These are phyloP conservation scores for Protomyces lactucae-debilis DNA, from an alignment of 1,139 yeast species.

Conservation along the genomic window DNA sequence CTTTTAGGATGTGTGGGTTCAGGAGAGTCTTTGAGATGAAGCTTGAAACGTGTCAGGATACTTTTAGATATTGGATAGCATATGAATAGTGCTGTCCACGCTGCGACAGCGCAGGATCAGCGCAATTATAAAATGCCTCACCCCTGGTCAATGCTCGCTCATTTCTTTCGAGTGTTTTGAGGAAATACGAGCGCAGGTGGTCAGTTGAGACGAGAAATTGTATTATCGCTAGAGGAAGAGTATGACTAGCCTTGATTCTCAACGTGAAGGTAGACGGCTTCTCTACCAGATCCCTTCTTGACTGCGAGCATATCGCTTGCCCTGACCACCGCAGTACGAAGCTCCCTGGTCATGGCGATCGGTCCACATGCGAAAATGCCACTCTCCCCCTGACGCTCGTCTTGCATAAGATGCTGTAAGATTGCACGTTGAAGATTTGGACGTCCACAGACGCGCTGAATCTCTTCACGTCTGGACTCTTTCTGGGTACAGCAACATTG, in stretches of 20 bases:
- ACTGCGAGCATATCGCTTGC: constrained; percentile 33
- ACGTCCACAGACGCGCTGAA: constrained; percentile 2
- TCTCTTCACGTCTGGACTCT: not conserved
- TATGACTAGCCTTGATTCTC: constrained; percentile 15
- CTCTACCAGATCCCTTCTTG: constrained; percentile 33
- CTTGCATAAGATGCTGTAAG: not conserved
- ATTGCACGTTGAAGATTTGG: constrained; percentile 17
- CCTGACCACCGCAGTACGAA: constrained; percentile 29
- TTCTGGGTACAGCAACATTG: not conserved
- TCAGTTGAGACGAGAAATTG: too few relatives aligned
- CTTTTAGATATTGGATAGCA: too few relatives aligned
- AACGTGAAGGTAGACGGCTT: constrained; percentile 33
- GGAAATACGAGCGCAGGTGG: too few relatives aligned
- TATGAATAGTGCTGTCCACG: too few relatives aligned
- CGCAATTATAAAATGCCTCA: too few relatives aligned
- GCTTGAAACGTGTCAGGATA: too few relatives aligned
- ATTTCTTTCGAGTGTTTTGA: too few relatives aligned
- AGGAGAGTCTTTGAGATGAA: too few relatives aligned
- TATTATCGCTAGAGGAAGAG: not conserved
- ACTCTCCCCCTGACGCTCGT: constrained; percentile 31
- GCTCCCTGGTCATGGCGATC: constrained; percentile 11
- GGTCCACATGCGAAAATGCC: constrained; percentile 34
- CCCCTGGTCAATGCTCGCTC: too few relatives aligned
- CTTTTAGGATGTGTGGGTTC: too few relatives aligned
- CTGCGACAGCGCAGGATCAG: too few relatives aligned